Evolutionary conservation across 768 basidiomycete species (phyloP).

Genomic region (Pulveroboletus frians): DNA sequence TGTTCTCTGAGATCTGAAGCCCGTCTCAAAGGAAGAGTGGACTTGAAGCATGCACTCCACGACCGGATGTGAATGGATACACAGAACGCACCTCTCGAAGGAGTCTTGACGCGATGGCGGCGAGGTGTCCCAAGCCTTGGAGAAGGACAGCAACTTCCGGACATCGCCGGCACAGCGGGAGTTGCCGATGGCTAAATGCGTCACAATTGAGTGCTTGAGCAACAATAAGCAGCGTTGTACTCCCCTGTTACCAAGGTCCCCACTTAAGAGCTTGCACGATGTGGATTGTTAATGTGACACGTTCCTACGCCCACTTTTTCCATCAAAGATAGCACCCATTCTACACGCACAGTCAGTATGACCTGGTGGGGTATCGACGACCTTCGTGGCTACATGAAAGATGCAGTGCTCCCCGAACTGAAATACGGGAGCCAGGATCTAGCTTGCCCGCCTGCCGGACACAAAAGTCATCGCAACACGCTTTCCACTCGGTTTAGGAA

Average conservation of each 20-base stretch:
- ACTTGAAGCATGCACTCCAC: not conserved
- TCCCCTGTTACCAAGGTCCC: constrained; percentile 19
- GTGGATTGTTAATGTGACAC: not conserved
- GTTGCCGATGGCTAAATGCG: constrained; percentile 22
- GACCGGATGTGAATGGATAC: not conserved
- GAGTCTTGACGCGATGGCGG: constrained; percentile 17
- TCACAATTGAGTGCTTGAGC: not conserved
- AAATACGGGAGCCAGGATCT: constrained; percentile 23
- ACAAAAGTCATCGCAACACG: constrained; percentile 34
- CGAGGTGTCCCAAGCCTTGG: not conserved
- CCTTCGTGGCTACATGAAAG: constrained; percentile 32
- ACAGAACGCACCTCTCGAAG: constrained; percentile 27
- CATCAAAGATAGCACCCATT: not conserved
- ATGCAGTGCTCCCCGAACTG: constrained; percentile 30
- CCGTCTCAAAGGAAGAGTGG: constrained; percentile 6
- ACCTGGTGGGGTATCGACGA: constrained; percentile 30
- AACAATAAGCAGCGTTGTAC: constrained; percentile 22
- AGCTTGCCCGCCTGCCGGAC: constrained; percentile 20
- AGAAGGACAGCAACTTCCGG: constrained; percentile 9
- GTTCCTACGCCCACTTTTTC: not conserved
- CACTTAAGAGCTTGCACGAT: constrained; percentile 13
- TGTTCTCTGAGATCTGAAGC: constrained; percentile 3
- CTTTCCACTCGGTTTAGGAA: constrained; percentile 31
- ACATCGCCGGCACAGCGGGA: constrained; percentile 20
- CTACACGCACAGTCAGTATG: constrained; percentile 13